phyloP scores from a whole-genome alignment of 2,329 filamentous ascomycete species.

The Alternaria arborescens region DNA sequence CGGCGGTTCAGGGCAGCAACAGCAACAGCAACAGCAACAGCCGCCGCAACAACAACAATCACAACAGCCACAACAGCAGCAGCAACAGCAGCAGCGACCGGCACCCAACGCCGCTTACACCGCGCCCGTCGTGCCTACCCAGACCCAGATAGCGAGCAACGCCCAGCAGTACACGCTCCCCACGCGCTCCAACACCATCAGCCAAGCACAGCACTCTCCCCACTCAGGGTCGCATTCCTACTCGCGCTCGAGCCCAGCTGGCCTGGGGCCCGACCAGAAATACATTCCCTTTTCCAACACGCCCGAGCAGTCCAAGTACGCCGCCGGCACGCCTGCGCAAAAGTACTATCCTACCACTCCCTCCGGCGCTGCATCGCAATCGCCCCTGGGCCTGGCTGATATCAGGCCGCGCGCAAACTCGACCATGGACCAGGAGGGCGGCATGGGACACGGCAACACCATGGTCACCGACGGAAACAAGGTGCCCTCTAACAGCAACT shows the following conservation, averaged over 20 bases:
- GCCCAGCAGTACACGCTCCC: conserved; percentile 69
- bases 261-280: conserved; percentile 65
- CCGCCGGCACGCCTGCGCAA: conserved; percentile 54
- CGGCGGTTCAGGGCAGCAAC: conserved; percentile 51
- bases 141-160: conserved; percentile 60
- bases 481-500: conserved; percentile 82
- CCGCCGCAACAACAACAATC: conserved; percentile 43
- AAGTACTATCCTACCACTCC: conserved; percentile 68
- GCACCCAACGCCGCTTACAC: conserved; percentile 63
- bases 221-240: conserved; percentile 62
- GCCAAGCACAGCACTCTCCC: conserved; percentile 57
- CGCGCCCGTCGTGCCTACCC: conserved; percentile 66
- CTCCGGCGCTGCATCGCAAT: conserved; percentile 74
- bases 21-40: conserved; percentile 47
- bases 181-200: conserved; percentile 71
- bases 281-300: conserved; percentile 72
- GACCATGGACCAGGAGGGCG: conserved; percentile 74
- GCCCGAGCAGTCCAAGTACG: conserved; percentile 63
- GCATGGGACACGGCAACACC: conserved; percentile 63
- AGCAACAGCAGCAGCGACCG: conserved; percentile 60
- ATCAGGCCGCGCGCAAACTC: conserved; percentile 89
- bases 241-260: conserved; percentile 83
- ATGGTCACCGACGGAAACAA: conserved; percentile 72
- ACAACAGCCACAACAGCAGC: conserved; percentile 32
- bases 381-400: conserved; percentile 88